A percentile compares a stretch with the other conserved stretches of the same genome.
These are phyloP conservation scores for Aristolochia fimbriata DNA, from an alignment of 164 flowering plant genomes.

Conservation along the genomic window DNA sequence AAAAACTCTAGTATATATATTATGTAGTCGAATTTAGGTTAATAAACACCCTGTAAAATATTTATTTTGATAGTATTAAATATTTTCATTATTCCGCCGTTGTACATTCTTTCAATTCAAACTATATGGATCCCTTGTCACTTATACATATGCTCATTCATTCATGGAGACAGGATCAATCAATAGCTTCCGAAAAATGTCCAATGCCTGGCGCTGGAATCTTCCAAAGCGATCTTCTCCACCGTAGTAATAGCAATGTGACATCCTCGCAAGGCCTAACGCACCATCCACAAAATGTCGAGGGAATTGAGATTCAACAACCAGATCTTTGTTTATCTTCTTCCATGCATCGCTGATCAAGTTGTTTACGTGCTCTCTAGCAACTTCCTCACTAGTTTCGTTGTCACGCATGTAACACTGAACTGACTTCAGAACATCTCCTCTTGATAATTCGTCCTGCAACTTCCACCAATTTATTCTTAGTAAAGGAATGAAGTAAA, in stretches of 20 bases:
- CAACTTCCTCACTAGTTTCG: conserved; percentile 6
- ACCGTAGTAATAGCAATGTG: conserved; percentile 5
- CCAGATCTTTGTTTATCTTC: conserved; percentile 12
- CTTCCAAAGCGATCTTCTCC: conserved; percentile 9
- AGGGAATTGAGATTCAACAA: conserved; percentile 3
- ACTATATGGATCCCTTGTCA: no score
- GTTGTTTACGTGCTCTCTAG: conserved; percentile 8
- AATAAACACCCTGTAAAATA: no score
- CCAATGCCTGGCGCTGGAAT: not conserved
- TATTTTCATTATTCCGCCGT: no score
- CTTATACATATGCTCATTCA: no score
- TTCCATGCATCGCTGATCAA: conserved; percentile 12
- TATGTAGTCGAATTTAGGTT: no score
- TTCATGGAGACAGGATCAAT: not conserved
- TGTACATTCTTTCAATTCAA: no score
- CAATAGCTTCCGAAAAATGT: not conserved
- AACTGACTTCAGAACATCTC: conserved; percentile 11
- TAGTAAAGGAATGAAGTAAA: not conserved
- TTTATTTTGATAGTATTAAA: no score
- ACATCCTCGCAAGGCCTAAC: conserved; percentile 4
- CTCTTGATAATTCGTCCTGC: conserved; percentile 11
- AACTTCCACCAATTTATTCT: not conserved
- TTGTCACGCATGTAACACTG: conserved; percentile 12
- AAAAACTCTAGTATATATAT: no score
- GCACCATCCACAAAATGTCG: conserved; percentile 3